Percentiles rank a stretch among this genome's conserved stretches.
Conservation (phyloP, 2,329 filamentous ascomycete genomes). For the Hypoxylon sp. region DNA sequence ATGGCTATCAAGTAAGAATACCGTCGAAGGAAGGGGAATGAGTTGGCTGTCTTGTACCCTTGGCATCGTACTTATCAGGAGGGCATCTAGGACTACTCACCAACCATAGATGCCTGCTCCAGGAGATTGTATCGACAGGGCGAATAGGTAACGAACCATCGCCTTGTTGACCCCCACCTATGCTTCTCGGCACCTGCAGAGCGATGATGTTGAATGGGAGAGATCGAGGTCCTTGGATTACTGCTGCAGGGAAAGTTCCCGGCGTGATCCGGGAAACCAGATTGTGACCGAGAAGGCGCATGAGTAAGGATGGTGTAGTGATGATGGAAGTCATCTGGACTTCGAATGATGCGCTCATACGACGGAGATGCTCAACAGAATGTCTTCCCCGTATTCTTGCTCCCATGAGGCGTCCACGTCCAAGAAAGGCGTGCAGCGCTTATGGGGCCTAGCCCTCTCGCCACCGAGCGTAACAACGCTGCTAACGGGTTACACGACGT, state of each 20-base stretch:
- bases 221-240: not conserved
- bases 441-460: constrained; percentile 3
- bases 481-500: not conserved
- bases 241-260: not conserved
- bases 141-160: not conserved
- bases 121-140: not conserved
- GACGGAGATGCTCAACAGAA: not conserved
- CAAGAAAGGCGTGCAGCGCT: not conserved
- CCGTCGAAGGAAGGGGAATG: not conserved
- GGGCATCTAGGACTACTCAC: not conserved
- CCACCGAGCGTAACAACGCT: not conserved
- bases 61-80: not conserved
- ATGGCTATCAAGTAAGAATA: not conserved
- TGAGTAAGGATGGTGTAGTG: not conserved
- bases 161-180: not conserved
- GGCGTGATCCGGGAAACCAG: not conserved
- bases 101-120: not conserved
- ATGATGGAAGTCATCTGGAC: not conserved
- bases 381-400: not conserved
- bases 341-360: not conserved
- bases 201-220: not conserved
- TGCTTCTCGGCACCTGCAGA: not conserved
- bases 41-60: not conserved
- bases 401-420: not conserved
- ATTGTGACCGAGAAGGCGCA: not conserved